Conservation (phyloP, 768 basidiomycete genomes). For the Serendipita vermifera region DNA sequence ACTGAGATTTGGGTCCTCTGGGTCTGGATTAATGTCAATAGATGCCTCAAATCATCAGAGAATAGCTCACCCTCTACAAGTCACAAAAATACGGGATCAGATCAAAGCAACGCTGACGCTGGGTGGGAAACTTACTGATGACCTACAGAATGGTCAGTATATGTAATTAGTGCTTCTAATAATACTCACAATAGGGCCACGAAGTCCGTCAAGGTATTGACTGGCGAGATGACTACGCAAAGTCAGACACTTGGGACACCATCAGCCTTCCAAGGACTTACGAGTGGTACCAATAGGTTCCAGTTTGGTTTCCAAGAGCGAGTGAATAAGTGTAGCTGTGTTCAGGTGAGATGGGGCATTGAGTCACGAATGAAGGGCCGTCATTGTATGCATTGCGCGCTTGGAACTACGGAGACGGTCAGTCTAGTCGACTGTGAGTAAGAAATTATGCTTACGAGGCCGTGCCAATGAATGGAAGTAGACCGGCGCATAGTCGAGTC, state of each 20-base stretch:
- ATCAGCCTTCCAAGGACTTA: too few relatives aligned
- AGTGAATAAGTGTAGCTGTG: background rate
- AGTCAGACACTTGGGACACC: too few relatives aligned
- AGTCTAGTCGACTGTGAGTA: too few relatives aligned
- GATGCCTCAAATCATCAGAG: conserved; percentile 20
- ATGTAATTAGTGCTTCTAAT: too few relatives aligned
- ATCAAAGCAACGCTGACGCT: too few relatives aligned
- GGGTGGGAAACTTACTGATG: background rate
- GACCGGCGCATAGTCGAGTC: conserved; percentile 3
- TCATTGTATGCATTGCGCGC: conserved; percentile 6
- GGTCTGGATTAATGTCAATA: background rate
- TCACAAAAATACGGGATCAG: too few relatives aligned
- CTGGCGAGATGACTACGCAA: background rate
- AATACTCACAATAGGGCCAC: conserved; percentile 1
- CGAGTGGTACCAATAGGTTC: conserved; percentile 13
- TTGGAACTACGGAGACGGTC: background rate
- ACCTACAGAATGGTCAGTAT: background rate
- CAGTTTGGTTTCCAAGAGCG: conserved; percentile 17
- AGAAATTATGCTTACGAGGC: background rate
- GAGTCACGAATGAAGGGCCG: conserved; percentile 28
- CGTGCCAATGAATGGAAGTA: conserved; percentile 12
- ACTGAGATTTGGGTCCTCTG: background rate
- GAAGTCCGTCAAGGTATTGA: conserved; percentile 1
- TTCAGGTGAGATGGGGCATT: conserved; percentile 24
- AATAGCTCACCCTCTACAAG: conserved; percentile 39